A percentile compares a stretch with the other conserved stretches of the same genome.
Evolutionary conservation across 768 basidiomycete species (phyloP).

Genomic region (Suillus sp.): DNA sequence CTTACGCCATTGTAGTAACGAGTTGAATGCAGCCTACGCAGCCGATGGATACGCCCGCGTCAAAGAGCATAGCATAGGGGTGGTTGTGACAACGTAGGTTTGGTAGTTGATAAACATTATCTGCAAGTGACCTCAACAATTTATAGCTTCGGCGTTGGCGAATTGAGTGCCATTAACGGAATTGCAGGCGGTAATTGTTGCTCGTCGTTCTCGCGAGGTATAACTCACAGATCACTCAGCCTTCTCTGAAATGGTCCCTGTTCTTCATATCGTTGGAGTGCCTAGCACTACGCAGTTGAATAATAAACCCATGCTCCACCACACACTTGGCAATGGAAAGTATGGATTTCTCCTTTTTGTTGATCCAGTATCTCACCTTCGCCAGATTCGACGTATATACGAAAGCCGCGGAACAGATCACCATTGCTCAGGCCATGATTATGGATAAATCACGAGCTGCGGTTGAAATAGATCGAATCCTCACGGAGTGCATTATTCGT

Average conservation of each 20-base stretch:
- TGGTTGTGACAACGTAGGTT: constrained; percentile 74
- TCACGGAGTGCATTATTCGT: constrained; percentile 65
- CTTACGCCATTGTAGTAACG: constrained; percentile 53
- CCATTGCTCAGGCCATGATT: constrained; percentile 65
- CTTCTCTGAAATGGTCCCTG: constrained; percentile 86
- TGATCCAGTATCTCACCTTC: constrained; percentile 4
- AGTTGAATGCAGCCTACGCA: constrained; percentile 87
- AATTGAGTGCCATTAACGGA: constrained; percentile 84
- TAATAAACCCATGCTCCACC: constrained; percentile 75
- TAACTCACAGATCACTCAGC: constrained; percentile 39
- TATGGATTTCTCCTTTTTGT: constrained; percentile 20
- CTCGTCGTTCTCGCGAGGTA: background rate
- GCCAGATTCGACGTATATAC: constrained; percentile 79
- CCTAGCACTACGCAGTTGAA: constrained; percentile 77
- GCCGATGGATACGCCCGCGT: constrained; percentile 93
- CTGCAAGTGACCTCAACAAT: constrained; percentile 1
- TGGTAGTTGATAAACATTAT: background rate
- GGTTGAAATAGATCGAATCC: constrained; percentile 74
- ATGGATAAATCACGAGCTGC: constrained; percentile 55
- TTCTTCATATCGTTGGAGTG: constrained; percentile 85
- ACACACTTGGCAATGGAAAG: constrained; percentile 86
- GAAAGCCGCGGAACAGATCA: constrained; percentile 75
- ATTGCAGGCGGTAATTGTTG: constrained; percentile 64
- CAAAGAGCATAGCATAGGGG: constrained; percentile 72
- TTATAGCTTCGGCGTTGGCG: constrained; percentile 87